Conservation (phyloP, 805 yeast genomes). For the Starmera amethionina region DNA sequence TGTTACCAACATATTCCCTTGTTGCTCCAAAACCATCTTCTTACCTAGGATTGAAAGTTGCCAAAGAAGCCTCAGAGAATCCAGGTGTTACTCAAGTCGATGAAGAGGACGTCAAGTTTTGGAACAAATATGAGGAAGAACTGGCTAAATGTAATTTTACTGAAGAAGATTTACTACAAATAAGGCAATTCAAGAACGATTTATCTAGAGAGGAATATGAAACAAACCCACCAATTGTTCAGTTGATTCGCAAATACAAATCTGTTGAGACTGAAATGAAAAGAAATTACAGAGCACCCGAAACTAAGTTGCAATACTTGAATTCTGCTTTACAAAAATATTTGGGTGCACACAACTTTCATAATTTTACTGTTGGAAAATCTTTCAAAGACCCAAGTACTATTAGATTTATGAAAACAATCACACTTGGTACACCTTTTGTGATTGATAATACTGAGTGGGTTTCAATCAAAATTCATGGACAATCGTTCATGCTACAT, state of each 20-base stretch:
- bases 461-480: slow-evolving; percentile 93
- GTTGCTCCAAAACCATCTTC: slow-evolving; percentile 83
- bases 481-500: slow-evolving; percentile 96
- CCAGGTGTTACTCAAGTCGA: slow-evolving; percentile 58
- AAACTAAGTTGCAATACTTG: slow-evolving; percentile 51
- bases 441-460: slow-evolving; percentile 92
- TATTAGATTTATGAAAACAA: slow-evolving; percentile 67
- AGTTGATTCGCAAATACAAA: slow-evolving; percentile 42
- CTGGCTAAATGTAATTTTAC: slow-evolving; percentile 20
- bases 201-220: slow-evolving; percentile 25
- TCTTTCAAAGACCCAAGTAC: slow-evolving; percentile 78
- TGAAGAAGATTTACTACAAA: slow-evolving; percentile 18
- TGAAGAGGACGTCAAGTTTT: slow-evolving; percentile 64
- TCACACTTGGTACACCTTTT: slow-evolving; percentile 79
- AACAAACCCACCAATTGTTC: slow-evolving; percentile 26
- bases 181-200: slow-evolving; percentile 22
- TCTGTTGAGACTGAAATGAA: slow-evolving; percentile 57
- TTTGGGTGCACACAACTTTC: slow-evolving; percentile 87
- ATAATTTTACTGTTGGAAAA: slow-evolving; percentile 80
- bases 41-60: slow-evolving; percentile 50
- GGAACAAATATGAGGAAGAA: slow-evolving; percentile 44
- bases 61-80: slow-evolving; percentile 36
- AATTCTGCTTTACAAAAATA: slow-evolving; percentile 63
- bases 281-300: slow-evolving; percentile 56
- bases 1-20: slow-evolving; percentile 85